These are phyloP conservation scores for Reticulascus tulasneorum DNA, from an alignment of 2,329 filamentous ascomycete genomes.

Conservation along the genomic window DNA sequence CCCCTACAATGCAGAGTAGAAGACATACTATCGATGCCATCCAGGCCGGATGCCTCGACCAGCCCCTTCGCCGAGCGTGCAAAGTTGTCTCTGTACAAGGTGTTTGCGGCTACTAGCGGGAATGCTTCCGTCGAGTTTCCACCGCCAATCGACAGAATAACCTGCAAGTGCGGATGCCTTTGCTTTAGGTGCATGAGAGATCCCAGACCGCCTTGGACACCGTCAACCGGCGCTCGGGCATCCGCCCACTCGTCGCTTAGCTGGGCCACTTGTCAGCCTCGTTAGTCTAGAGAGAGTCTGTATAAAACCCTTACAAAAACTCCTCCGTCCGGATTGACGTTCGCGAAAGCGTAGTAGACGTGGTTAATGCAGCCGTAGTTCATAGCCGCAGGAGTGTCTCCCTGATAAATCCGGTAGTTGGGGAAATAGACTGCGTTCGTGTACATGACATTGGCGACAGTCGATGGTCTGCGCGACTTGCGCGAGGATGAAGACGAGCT, in stretches of 20 bases:
- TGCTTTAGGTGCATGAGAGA: constrained; percentile 71
- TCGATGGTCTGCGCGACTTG: constrained; percentile 41
- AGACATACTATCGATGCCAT: constrained; percentile 62
- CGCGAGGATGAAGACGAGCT: constrained; percentile 36
- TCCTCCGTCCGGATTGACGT: constrained; percentile 65
- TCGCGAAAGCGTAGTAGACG: constrained; percentile 80
- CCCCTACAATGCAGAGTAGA: neutral
- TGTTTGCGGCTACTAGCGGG: constrained; percentile 60
- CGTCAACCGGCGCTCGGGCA: constrained; percentile 67
- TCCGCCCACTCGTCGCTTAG: constrained; percentile 78
- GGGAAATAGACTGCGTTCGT: constrained; percentile 81
- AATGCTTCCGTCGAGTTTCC: constrained; percentile 62
- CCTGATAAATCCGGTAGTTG: constrained; percentile 70
- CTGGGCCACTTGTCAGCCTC: constrained; percentile 35
- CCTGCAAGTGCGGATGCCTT: constrained; percentile 64
- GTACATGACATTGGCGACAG: constrained; percentile 48
- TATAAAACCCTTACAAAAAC: constrained; percentile 61
- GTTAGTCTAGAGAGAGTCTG: constrained; percentile 2
- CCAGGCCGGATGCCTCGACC: constrained; percentile 62
- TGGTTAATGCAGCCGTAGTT: constrained; percentile 75
- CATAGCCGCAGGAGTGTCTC: constrained; percentile 68
- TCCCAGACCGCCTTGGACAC: constrained; percentile 65
- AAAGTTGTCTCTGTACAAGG: constrained; percentile 63
- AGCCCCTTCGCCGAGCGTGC: constrained; percentile 62
- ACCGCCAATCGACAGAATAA: constrained; percentile 76